Conservation (phyloP, 768 basidiomycete genomes). For the Mycena vitilis region DNA sequence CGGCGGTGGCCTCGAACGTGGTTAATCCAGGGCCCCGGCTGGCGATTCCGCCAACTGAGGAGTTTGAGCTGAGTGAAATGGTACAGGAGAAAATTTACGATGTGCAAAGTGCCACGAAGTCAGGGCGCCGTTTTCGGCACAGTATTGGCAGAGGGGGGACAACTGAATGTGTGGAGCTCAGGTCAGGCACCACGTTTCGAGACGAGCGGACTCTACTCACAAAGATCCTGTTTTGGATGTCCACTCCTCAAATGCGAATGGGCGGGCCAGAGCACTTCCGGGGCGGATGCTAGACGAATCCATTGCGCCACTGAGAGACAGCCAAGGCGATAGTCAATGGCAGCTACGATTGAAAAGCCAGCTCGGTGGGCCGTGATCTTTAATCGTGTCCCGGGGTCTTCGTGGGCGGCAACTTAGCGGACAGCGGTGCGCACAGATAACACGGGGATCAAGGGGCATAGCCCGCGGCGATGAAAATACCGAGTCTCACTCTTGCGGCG, state of each 20-base stretch:
- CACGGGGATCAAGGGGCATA: too few relatives aligned
- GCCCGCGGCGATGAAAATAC: too few relatives aligned
- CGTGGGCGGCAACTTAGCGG: too few relatives aligned
- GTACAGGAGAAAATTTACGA: conserved; percentile 52
- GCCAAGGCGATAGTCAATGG: too few relatives aligned
- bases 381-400: too few relatives aligned
- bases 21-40: conserved; percentile 67
- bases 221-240: conserved; percentile 67
- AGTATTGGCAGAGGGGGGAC: conserved; percentile 73
- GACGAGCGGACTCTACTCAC: conserved; percentile 44
- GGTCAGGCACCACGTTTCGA: too few relatives aligned
- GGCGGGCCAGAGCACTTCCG: conserved; percentile 48
- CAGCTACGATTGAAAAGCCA: too few relatives aligned
- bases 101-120: conserved; percentile 72
- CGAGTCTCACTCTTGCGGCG: too few relatives aligned
- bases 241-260: conserved; percentile 62
- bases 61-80: conserved; percentile 14
- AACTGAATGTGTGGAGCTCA: conserved; percentile 43
- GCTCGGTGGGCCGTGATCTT: too few relatives aligned
- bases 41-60: conserved; percentile 63
- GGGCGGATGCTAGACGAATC: too few relatives aligned
- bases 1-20: conserved; percentile 74
- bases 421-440: too few relatives aligned
- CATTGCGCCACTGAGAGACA: too few relatives aligned
- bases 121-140: conserved; percentile 61